Evolutionary conservation across 2,329 filamentous ascomycete species (phyloP).

Genomic region (Oidium heveae): DNA sequence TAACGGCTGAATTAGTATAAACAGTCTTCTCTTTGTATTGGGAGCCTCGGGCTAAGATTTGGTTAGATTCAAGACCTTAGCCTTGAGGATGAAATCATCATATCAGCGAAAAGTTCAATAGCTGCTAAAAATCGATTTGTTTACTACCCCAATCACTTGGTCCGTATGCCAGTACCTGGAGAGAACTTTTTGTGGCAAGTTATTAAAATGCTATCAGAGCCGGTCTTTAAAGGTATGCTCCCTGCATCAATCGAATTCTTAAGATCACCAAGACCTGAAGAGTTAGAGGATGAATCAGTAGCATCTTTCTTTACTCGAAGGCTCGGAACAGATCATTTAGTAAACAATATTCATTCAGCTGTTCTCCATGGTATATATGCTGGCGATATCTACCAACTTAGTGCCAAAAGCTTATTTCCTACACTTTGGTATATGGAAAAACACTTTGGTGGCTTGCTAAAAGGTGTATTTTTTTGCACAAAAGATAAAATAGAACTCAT

Average conservation of each 20-base stretch:
- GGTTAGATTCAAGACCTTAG: slow-evolving; percentile 30
- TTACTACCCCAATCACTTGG: slow-evolving; percentile 69
- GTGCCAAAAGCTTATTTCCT: slow-evolving; percentile 31
- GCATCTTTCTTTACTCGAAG: slow-evolving; percentile 35
- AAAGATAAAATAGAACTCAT: neutral
- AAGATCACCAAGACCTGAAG: slow-evolving; percentile 12
- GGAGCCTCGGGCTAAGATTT: neutral
- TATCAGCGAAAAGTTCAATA: slow-evolving; percentile 23
- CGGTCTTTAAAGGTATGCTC: slow-evolving; percentile 24
- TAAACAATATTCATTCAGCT: slow-evolving; percentile 52
- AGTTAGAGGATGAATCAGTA: slow-evolving; percentile 41
- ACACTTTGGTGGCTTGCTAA: slow-evolving; percentile 4
- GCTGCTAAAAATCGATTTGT: slow-evolving; percentile 45
- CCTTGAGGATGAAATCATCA: slow-evolving; percentile 28
- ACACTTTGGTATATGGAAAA: slow-evolving; percentile 8
- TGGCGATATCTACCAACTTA: slow-evolving; percentile 62
- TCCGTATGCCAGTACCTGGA: slow-evolving; percentile 28
- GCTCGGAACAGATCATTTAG: slow-evolving; percentile 25
- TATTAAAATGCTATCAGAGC: slow-evolving; percentile 21
- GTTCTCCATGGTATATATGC: slow-evolving; percentile 76
- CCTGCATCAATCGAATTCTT: slow-evolving; percentile 11
- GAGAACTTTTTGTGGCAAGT: slow-evolving; percentile 13
- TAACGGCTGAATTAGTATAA: slow-evolving; percentile 8
- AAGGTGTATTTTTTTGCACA: neutral
- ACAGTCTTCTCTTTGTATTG: neutral